Conservation (phyloP, 75 land plant species). For the Pinus taeda region DNA sequence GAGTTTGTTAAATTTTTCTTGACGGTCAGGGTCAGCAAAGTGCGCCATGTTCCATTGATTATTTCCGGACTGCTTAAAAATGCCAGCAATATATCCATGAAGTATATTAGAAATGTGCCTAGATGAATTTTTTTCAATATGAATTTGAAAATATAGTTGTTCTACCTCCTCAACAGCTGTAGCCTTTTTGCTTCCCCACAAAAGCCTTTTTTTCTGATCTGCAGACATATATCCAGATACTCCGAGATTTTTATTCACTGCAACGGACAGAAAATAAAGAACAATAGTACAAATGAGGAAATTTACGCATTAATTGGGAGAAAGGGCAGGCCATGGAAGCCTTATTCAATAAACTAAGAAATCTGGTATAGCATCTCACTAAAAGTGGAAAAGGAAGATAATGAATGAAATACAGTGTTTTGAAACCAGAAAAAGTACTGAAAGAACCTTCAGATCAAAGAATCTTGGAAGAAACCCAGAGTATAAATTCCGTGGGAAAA, state of each 20-base stretch:
- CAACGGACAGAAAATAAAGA: slow-evolving; percentile 11
- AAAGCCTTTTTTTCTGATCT: slow-evolving; percentile 93
- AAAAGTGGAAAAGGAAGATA: too few species aligned
- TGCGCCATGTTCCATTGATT: slow-evolving; percentile 77
- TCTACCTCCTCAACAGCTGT: slow-evolving; percentile 56
- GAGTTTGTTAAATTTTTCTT: slow-evolving; percentile 98
- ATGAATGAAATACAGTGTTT: too few species aligned
- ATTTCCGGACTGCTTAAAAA: slow-evolving; percentile 25
- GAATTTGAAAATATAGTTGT: neutral
- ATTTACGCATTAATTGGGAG: neutral
- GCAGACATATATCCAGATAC: slow-evolving; percentile 62
- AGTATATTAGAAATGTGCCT: slow-evolving; percentile 9
- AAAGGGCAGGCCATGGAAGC: neutral
- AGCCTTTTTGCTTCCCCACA: slow-evolving; percentile 90
- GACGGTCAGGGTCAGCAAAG: slow-evolving; percentile 81
- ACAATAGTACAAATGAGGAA: neutral
- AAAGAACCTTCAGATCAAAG: too few species aligned
- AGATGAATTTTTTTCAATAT: neutral
- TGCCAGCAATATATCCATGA: neutral
- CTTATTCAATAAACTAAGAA: neutral
- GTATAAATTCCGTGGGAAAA: too few species aligned
- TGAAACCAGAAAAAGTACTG: too few species aligned
- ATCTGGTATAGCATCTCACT: too few species aligned
- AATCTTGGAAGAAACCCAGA: too few species aligned
- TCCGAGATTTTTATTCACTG: slow-evolving; percentile 88